Evolutionary conservation across 345 rosid genomes (phyloP).

Genomic region (Psidium guajava): DNA sequence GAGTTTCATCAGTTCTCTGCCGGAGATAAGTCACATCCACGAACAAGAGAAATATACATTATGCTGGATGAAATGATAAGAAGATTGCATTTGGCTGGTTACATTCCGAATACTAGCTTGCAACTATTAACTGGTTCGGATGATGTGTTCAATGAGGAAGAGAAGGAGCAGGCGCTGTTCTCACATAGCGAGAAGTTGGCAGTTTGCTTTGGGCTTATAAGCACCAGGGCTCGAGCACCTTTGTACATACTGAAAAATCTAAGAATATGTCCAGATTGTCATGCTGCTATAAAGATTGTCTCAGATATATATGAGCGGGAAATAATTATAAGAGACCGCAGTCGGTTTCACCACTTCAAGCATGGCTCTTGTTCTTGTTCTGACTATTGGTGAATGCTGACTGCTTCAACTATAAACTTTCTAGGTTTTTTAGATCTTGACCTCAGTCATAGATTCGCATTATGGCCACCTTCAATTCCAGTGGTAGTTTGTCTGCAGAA

Average conservation of each 20-base stretch:
- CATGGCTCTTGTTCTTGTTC: slow-evolving; percentile 72
- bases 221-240: slow-evolving; percentile 39
- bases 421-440: not conserved
- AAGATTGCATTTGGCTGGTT: slow-evolving; percentile 49
- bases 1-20: slow-evolving; percentile 55
- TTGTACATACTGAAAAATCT: slow-evolving; percentile 62
- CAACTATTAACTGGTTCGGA: slow-evolving; percentile 24
- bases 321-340: slow-evolving; percentile 66
- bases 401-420: not conserved
- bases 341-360: slow-evolving; percentile 67
- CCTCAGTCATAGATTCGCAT: not conserved
- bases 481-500: not conserved
- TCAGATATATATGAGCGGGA: slow-evolving; percentile 51
- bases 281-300: slow-evolving; percentile 53
- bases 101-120: slow-evolving; percentile 29
- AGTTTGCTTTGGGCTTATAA: slow-evolving; percentile 59
- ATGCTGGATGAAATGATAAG: slow-evolving; percentile 50
- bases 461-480: not conserved
- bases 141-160: slow-evolving; percentile 36
- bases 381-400: slow-evolving; percentile 52
- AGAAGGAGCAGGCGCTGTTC: slow-evolving; percentile 63
- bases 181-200: slow-evolving; percentile 80
- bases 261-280: slow-evolving; percentile 71
- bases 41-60: slow-evolving; percentile 34
- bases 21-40: slow-evolving; percentile 61